Evolutionary conservation across 2,329 filamentous ascomycete genomes (phyloP).

Genomic region (Penicillium hordei): DNA sequence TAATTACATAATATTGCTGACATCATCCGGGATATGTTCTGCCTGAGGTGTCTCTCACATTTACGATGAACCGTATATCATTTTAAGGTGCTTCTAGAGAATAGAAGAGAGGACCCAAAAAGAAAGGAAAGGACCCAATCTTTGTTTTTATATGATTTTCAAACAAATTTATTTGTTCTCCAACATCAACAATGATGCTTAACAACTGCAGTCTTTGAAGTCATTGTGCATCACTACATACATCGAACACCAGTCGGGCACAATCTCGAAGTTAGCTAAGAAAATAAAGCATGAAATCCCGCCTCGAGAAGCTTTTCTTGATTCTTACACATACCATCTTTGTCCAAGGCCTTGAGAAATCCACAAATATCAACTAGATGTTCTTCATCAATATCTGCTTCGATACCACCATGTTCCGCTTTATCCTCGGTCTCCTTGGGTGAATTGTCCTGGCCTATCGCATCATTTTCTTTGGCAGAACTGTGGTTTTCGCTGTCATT

Average conservation of each 20-base stretch:
- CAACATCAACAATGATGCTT: background rate
- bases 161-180: no score
- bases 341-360: background rate
- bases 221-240: background rate
- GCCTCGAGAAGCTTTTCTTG: background rate
- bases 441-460: background rate
- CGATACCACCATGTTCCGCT: background rate
- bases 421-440: background rate
- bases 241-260: background rate
- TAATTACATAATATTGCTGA: slow-evolving; percentile 5
- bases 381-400: background rate
- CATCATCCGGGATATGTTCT: background rate
- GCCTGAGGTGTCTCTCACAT: slow-evolving; percentile 1
- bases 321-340: background rate
- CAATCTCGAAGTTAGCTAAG: background rate
- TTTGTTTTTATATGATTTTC: background rate
- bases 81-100: background rate
- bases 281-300: background rate
- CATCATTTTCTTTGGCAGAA: background rate
- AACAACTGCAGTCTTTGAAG: background rate
- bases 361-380: background rate
- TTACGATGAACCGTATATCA: background rate
- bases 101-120: background rate
- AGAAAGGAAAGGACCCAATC: background rate
- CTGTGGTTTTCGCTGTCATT: background rate